A percentile compares a stretch with the other conserved stretches of the same genome.
phyloP scores from a whole-genome alignment of 805 yeast genomes.

The Saccharomycopsis sp. region DNA sequence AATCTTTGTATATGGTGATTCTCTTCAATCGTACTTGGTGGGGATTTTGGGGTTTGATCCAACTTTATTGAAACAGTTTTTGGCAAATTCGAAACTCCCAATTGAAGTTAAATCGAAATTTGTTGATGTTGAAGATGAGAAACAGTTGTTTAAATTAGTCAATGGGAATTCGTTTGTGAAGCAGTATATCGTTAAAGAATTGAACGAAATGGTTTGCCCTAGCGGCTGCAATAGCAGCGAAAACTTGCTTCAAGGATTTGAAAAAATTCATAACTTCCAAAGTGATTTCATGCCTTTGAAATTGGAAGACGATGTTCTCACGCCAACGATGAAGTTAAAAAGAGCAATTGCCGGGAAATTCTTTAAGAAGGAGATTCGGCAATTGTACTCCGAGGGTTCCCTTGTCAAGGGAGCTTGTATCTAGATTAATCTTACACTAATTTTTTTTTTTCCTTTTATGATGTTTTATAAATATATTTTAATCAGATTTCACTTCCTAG shows the following conservation, averaged over 20 bases:
- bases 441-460: too few species aligned
- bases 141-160: slow-evolving; percentile 27
- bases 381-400: slow-evolving; percentile 37
- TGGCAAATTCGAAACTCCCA: slow-evolving; percentile 3
- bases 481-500: too few species aligned
- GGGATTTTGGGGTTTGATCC: slow-evolving; percentile 51
- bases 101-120: not conserved
- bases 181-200: slow-evolving; percentile 26
- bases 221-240: slow-evolving; percentile 1
- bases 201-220: slow-evolving; percentile 12
- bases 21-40: slow-evolving; percentile 42
- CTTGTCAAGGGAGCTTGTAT: slow-evolving; percentile 13
- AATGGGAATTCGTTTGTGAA: slow-evolving; percentile 28
- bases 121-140: slow-evolving; percentile 23
- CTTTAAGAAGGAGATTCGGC: slow-evolving; percentile 32
- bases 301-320: slow-evolving; percentile 42
- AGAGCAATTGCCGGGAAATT: slow-evolving; percentile 35
- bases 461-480: too few species aligned
- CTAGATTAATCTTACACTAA: too few species aligned
- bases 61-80: slow-evolving; percentile 19
- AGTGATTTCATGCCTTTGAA: slow-evolving; percentile 44
- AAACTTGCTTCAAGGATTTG: slow-evolving; percentile 39
- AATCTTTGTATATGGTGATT: slow-evolving; percentile 50
- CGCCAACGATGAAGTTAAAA: slow-evolving; percentile 48
- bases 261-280: slow-evolving; percentile 40